phyloP scores from a whole-genome alignment of 2,329 filamentous ascomycete genomes.

The Delphinella strobiligena region DNA sequence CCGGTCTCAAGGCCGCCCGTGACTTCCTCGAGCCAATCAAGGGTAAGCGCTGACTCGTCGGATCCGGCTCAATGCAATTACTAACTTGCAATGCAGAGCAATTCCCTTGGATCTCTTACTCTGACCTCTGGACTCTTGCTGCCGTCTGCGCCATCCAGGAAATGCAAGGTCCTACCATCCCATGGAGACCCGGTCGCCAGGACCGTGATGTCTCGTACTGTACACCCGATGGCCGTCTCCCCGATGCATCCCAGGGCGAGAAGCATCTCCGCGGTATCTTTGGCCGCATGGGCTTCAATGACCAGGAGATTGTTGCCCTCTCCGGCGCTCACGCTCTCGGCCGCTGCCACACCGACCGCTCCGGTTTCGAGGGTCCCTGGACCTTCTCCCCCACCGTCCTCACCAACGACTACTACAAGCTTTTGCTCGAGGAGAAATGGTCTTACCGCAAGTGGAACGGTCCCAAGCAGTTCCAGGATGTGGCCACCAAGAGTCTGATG shows the following conservation, averaged over 20 bases:
- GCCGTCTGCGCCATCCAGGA: slow-evolving; percentile 85
- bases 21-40: slow-evolving; percentile 92
- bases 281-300: slow-evolving; percentile 93
- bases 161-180: slow-evolving; percentile 79
- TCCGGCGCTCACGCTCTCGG: slow-evolving; percentile 77
- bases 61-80: not conserved
- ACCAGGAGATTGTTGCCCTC: slow-evolving; percentile 90
- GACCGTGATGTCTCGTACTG: slow-evolving; percentile 74
- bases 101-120: slow-evolving; percentile 94
- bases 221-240: slow-evolving; percentile 85
- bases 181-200: slow-evolving; percentile 74
- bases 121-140: slow-evolving; percentile 88
- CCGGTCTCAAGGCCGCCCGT: slow-evolving; percentile 72
- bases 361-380: slow-evolving; percentile 81
- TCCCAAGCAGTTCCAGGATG: slow-evolving; percentile 82
- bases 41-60: slow-evolving; percentile 18
- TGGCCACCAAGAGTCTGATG: slow-evolving; percentile 79
- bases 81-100: slow-evolving; percentile 30
- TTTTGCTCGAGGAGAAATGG: slow-evolving; percentile 90
- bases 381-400: slow-evolving; percentile 82
- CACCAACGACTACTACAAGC: slow-evolving; percentile 89
- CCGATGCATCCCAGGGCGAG: slow-evolving; percentile 66
- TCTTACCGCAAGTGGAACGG: slow-evolving; percentile 80
- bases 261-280: slow-evolving; percentile 87
- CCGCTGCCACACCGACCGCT: slow-evolving; percentile 80